Evolutionary conservation across 257 asterid species (phyloP).

Genomic region (Perilla frutescens): DNA sequence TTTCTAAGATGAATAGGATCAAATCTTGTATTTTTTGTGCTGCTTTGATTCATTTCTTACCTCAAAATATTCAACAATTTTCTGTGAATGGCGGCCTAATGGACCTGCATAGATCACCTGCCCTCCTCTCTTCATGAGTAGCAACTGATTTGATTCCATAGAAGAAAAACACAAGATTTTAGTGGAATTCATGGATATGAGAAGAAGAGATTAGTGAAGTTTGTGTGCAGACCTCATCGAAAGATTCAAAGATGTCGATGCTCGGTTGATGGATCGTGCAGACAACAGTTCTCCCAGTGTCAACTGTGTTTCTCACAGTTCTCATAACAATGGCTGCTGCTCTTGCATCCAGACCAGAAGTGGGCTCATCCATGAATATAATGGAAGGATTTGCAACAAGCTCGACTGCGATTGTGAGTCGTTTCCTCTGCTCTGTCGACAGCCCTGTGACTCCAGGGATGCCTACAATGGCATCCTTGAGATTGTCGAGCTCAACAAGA

Average conservation of each 20-base stretch:
- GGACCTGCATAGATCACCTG: slow-evolving; percentile 78
- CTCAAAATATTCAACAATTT: slow-evolving; percentile 70
- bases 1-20: not conserved
- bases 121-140: slow-evolving; percentile 78
- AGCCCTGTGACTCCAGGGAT: slow-evolving; percentile 69
- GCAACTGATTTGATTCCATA: slow-evolving; percentile 50
- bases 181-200: not conserved
- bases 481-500: slow-evolving; percentile 66
- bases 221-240: slow-evolving; percentile 57
- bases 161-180: not conserved
- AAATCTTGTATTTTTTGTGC: not conserved
- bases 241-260: slow-evolving; percentile 73
- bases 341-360: slow-evolving; percentile 78
- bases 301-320: slow-evolving; percentile 76
- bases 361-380: slow-evolving; percentile 81
- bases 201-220: not conserved
- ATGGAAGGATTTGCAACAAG: slow-evolving; percentile 80
- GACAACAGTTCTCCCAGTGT: slow-evolving; percentile 75
- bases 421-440: slow-evolving; percentile 76
- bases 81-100: slow-evolving; percentile 58
- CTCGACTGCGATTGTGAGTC: slow-evolving; percentile 75
- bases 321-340: slow-evolving; percentile 84
- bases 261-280: slow-evolving; percentile 85
- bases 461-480: slow-evolving; percentile 73
- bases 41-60: slow-evolving; percentile 32